Conservation (phyloP, 805 yeast species). For the Starmerella riodocensis region DNA sequence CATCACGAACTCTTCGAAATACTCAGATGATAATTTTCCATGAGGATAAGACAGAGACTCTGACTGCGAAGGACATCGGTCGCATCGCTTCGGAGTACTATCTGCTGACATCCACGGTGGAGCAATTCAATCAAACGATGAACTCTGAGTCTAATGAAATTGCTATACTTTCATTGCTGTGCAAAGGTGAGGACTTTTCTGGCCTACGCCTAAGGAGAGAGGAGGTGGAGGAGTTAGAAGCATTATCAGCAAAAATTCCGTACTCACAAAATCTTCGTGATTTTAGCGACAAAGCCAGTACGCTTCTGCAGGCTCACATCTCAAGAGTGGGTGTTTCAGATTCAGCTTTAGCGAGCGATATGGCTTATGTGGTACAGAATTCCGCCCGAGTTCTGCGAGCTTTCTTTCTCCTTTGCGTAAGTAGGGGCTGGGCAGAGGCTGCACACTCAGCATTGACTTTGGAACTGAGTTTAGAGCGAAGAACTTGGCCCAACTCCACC, state of each 20-base stretch:
- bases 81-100: conserved; percentile 92
- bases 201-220: conserved; percentile 79
- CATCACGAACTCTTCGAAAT: conserved; percentile 72
- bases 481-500: conserved; percentile 68
- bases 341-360: conserved; percentile 72
- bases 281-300: conserved; percentile 67
- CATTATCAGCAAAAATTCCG: conserved; percentile 36
- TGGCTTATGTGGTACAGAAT: conserved; percentile 89
- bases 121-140: conserved; percentile 73
- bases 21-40: conserved; percentile 91
- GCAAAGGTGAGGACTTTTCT: conserved; percentile 90
- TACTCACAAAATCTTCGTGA: conserved; percentile 9
- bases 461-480: conserved; percentile 73
- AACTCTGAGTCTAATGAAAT: conserved; percentile 84
- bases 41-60: conserved; percentile 52
- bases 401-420: conserved; percentile 69
- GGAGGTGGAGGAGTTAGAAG: conserved; percentile 60
- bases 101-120: conserved; percentile 69
- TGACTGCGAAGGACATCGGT: conserved; percentile 79
- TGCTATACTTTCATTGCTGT: conserved; percentile 72
- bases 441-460: conserved; percentile 61
- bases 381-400: conserved; percentile 90
- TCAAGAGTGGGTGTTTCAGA: conserved; percentile 62
- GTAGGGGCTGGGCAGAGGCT: conserved; percentile 82
- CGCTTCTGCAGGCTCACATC: conserved; percentile 75